Evolutionary conservation across 2,329 filamentous ascomycete genomes (phyloP).

Genomic region (Cordyceps tenuipes): DNA sequence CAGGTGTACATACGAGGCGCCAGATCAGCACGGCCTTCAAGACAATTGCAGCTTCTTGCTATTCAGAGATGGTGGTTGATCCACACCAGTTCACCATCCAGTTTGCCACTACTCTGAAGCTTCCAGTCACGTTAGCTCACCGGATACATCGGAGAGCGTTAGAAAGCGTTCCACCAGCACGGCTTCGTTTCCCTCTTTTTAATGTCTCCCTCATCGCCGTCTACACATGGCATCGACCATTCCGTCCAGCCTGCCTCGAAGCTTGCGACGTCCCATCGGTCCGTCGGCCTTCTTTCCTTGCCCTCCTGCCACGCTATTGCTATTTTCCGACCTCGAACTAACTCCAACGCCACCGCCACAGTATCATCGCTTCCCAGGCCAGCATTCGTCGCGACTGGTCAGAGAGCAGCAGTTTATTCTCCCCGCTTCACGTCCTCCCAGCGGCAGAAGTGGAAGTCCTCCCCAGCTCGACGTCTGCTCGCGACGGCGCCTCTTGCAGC

Average conservation of each 20-base stretch:
- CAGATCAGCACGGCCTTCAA: no score
- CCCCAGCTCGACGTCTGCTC: not conserved
- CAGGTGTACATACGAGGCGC: no score
- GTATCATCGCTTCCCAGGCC: not conserved
- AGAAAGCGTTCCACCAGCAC: not conserved
- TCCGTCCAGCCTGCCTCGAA: not conserved
- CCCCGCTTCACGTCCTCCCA: not conserved
- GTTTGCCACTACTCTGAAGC: not conserved
- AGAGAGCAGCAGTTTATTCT: not conserved
- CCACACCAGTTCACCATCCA: not conserved
- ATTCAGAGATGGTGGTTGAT: not conserved
- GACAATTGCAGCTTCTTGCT: no score
- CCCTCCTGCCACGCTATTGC: not conserved
- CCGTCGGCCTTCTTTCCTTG: not conserved
- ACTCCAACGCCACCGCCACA: not conserved
- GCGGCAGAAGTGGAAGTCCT: not conserved
- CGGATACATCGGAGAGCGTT: not conserved
- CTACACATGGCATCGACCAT: not conserved
- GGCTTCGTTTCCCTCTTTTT: not conserved
- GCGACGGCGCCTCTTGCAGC: not conserved
- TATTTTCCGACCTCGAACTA: not conserved
- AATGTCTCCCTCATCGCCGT: not conserved
- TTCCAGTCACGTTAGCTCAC: not conserved
- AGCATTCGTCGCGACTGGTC: no score
- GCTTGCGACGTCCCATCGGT: slow-evolving; percentile 5